Base-by-base conservation (phyloP, 139 green algal species). In the Trebouxia sp. region DNA sequence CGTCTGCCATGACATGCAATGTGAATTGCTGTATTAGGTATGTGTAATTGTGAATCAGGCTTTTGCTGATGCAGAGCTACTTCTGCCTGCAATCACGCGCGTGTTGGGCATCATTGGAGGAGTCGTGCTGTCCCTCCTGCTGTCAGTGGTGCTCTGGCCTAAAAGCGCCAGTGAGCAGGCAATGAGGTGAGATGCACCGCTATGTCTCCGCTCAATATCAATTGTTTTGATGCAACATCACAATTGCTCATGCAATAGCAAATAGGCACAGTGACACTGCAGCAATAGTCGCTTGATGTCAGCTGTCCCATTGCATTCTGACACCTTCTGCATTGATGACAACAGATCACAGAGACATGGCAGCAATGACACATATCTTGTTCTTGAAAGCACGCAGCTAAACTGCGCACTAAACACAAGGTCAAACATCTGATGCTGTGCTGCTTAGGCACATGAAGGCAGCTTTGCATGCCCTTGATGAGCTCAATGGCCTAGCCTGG, bases 101-200 rank as follows among this genome's bases (percentile, higher is more conserved):
- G 69, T 77, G 26, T 39, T 26, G 11, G 69, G 69, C 26, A 77
- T 77, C 41, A 51, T 77, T 51, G 69, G 42, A 10, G 69, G 69
- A 20, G 69, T 77, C 7, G 24, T 77, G 20, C n/a, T 77, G 26
- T 77, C 69, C 28, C 41, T 77, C 39, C 11, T 53, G n/a, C 69
- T 77, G 38, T 77, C 69, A 26, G 69, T 77, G 41, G 22, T 77
- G 17, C 69, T 77, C 39, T 77, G 69, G 69, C 69, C 69, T 8
- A 77, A 77, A 24, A 77, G 69, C 26, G 69, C 69, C 11, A 77
- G 69, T 38, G 26, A 77, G 24, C 41, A 77, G 28, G 69, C 69
- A 28, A 51, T 77, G 69, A 32, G 69, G 69, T 17, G 26, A 3
- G 4, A 5, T 58, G 20, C 22, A 58, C 20, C 50, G 22, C 20